These are phyloP conservation scores for Pseudophaeomoniella oleicola DNA, from an alignment of 2,329 filamentous ascomycete genomes.

Conservation along the genomic window DNA sequence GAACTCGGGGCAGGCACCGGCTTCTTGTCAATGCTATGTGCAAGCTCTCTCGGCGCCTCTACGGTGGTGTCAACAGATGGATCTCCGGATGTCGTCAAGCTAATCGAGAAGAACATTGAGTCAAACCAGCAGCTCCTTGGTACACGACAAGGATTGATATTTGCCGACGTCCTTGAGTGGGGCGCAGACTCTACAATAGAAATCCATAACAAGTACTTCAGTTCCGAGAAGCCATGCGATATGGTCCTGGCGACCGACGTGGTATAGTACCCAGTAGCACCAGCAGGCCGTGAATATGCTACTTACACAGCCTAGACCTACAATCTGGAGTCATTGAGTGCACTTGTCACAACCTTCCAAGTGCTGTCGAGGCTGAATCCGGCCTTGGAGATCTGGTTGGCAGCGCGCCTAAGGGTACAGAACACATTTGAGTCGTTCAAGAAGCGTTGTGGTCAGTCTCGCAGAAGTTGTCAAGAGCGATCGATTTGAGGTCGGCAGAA, in stretches of 20 bases:
- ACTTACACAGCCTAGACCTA: slow-evolving; percentile 11
- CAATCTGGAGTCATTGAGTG: slow-evolving; percentile 10
- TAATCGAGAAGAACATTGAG: slow-evolving; percentile 21
- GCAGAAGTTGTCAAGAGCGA: no score
- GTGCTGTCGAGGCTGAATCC: slow-evolving; percentile 7
- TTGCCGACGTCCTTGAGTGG: background rate
- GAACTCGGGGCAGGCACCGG: slow-evolving; percentile 56
- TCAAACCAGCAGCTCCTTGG: slow-evolving; percentile 16
- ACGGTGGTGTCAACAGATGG: slow-evolving; percentile 49
- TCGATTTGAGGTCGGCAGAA: no score
- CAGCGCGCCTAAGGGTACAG: slow-evolving; percentile 46
- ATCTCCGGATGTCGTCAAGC: slow-evolving; percentile 29
- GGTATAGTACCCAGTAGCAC: background rate
- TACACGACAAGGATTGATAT: background rate
- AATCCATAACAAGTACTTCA: background rate
- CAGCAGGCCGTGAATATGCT: background rate
- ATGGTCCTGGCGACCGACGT: slow-evolving; percentile 1
- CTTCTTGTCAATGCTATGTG: slow-evolving; percentile 48
- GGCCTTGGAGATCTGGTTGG: slow-evolving; percentile 36
- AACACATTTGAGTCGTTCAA: slow-evolving; percentile 46
- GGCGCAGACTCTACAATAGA: background rate
- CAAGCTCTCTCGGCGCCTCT: slow-evolving; percentile 39
- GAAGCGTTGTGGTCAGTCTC: slow-evolving; percentile 39
- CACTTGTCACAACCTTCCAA: slow-evolving; percentile 8
- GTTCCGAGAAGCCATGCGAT: background rate